Evolutionary conservation across 495 filamentous ascomycete genomes (phyloP).

Genomic region (Pseudevernia furfuracea): DNA sequence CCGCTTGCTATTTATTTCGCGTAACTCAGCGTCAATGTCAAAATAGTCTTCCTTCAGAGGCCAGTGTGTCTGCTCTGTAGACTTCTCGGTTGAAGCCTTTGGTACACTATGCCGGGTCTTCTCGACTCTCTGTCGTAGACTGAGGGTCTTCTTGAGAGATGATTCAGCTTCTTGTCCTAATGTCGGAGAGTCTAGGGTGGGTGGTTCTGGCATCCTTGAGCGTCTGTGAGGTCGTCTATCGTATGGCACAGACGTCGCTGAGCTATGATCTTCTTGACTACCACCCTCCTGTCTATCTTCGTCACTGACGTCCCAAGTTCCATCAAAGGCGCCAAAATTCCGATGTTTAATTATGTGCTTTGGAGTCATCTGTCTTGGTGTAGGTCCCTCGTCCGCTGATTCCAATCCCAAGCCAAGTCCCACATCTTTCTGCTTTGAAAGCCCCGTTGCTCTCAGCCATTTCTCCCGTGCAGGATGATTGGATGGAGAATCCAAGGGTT

Average conservation of each 20-base stretch:
- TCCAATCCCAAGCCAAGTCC: slow-evolving; percentile 48
- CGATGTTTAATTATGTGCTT: slow-evolving; percentile 9
- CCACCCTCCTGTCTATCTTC: slow-evolving; percentile 16
- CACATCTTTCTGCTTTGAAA: slow-evolving; percentile 30
- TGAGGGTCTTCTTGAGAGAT: slow-evolving; percentile 31
- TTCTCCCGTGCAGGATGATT: slow-evolving; percentile 33
- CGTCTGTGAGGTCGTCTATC: slow-evolving; percentile 9
- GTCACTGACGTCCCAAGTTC: slow-evolving; percentile 28
- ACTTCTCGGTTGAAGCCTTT: slow-evolving; percentile 35
- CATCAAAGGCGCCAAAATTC: slow-evolving; percentile 28
- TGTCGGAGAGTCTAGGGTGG: slow-evolving; percentile 10
- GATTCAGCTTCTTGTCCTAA: slow-evolving; percentile 13
- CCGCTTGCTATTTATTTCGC: slow-evolving; percentile 32
- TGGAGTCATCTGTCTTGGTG: slow-evolving; percentile 12
- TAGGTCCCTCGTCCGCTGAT: slow-evolving; percentile 29
- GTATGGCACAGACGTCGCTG: slow-evolving; percentile 2
- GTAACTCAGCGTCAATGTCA: slow-evolving; percentile 23
- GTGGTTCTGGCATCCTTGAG: not conserved
- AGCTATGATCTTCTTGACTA: slow-evolving; percentile 15
- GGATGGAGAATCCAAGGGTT: slow-evolving; percentile 42
- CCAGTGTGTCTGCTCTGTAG: slow-evolving; percentile 40
- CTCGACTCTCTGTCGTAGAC: slow-evolving; percentile 33
- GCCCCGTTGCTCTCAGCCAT: slow-evolving; percentile 18
- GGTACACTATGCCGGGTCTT: slow-evolving; percentile 25
- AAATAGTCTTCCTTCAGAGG: slow-evolving; percentile 31